A percentile compares a stretch with the other conserved stretches of the same genome.
Evolutionary conservation across 1,284 basidiomycete species (phyloP).

Genomic region (Cryptococcus sp.): DNA sequence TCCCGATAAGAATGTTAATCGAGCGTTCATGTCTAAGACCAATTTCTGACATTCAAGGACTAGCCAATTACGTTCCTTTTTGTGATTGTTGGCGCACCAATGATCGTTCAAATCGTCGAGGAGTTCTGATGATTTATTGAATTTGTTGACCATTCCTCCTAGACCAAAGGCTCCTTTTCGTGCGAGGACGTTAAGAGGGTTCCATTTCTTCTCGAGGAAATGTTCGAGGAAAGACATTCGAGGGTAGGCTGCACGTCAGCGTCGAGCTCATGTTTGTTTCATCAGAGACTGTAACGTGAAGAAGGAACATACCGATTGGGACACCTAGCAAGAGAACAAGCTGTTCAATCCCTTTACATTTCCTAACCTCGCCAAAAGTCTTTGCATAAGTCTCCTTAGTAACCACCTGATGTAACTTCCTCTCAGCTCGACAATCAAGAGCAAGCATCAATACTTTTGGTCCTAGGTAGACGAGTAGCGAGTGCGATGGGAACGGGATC

Average conservation of each 20-base stretch:
- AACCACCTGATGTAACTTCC: constrained; percentile 74
- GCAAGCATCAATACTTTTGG: constrained; percentile 67
- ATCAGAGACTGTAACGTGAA: constrained; percentile 51
- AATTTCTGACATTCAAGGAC: constrained; percentile 71
- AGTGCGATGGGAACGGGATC: constrained; percentile 74
- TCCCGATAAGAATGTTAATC: constrained; percentile 80
- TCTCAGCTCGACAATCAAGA: constrained; percentile 85
- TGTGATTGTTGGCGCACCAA: constrained; percentile 78
- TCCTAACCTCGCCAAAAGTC: constrained; percentile 60
- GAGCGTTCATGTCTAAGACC: constrained; percentile 58
- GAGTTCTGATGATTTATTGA: constrained; percentile 84
- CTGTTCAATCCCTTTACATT: constrained; percentile 56
- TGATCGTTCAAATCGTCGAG: constrained; percentile 92
- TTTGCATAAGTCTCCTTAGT: constrained; percentile 65
- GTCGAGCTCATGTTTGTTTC: too few species aligned
- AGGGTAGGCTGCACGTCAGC: constrained; percentile 64
- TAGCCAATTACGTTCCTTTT: constrained; percentile 88
- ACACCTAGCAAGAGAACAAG: constrained; percentile 72
- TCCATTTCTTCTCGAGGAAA: constrained; percentile 69
- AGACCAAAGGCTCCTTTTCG: constrained; percentile 55
- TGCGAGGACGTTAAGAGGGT: constrained; percentile 72
- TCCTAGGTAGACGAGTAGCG: constrained; percentile 56
- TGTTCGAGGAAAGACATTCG: constrained; percentile 79
- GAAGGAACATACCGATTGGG: constrained; percentile 24
- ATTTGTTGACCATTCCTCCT: constrained; percentile 77